Conservation (phyloP, 306 rosid genomes). For the Acacia acuminata region DNA sequence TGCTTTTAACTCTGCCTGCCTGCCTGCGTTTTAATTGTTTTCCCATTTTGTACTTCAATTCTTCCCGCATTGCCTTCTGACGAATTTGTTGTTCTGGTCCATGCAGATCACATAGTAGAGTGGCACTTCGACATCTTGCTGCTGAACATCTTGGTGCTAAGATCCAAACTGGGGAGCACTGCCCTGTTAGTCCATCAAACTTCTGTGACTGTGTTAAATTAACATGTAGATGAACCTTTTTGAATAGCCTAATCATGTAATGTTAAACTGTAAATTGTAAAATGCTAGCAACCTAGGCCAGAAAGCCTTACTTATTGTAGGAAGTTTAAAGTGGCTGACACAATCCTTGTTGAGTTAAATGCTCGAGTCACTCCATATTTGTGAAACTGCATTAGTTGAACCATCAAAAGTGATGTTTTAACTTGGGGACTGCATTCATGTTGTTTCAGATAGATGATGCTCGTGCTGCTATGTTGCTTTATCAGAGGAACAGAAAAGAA, state of each 20-base stretch:
- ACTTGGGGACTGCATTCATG: neutral
- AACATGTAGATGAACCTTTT: neutral
- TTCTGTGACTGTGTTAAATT: neutral
- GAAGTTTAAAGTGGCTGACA: slow-evolving; percentile 1
- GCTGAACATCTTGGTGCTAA: slow-evolving; percentile 68
- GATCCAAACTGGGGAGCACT: slow-evolving; percentile 94
- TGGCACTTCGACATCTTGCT: slow-evolving; percentile 85
- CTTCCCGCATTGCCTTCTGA: slow-evolving; percentile 17
- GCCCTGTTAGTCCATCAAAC: slow-evolving; percentile 71
- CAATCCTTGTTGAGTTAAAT: neutral
- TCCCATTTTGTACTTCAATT: slow-evolving; percentile 2
- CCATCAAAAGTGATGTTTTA: neutral
- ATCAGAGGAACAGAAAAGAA: slow-evolving; percentile 66
- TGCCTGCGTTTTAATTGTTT: neutral
- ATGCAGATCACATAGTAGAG: slow-evolving; percentile 56
- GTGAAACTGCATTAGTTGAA: neutral
- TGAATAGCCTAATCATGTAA: neutral
- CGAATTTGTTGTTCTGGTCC: slow-evolving; percentile 31
- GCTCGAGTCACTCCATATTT: neutral
- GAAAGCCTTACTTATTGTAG: neutral
- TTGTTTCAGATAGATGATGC: slow-evolving; percentile 78
- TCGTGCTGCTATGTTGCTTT: slow-evolving; percentile 91
- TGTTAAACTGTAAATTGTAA: neutral
- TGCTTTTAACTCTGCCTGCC: neutral
- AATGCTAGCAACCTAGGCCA: neutral